Conservation (phyloP, 129 eudicot genomes). For the carrot (Daucus carota) region DH1_v3.0 NC_030381.2:38169001-38169500, state of each 20-base stretch:
- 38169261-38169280: conserved; percentile 6
- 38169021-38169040: not conserved
- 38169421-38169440: not conserved
- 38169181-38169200: too few relatives aligned
- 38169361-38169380: not conserved
- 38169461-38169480: too few relatives aligned
- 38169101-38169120: not conserved
- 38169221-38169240: not conserved
- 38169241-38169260: not conserved
- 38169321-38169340: not conserved
- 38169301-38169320: not conserved
- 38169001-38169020: too few relatives aligned
- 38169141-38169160: not conserved
- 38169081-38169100: not conserved
- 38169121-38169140: not conserved
- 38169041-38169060: not conserved
- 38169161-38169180: too few relatives aligned
- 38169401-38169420: not conserved
- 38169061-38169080: not conserved
- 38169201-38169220: not conserved
- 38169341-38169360: not conserved
- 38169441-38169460: not conserved
- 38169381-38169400: not conserved
- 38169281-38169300: conserved; percentile 1
- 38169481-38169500: too few relatives aligned